Percentiles rank a stretch among this genome's conserved stretches.
Conservation (phyloP, 768 basidiomycete species). For the Mrakia gelida region DNA sequence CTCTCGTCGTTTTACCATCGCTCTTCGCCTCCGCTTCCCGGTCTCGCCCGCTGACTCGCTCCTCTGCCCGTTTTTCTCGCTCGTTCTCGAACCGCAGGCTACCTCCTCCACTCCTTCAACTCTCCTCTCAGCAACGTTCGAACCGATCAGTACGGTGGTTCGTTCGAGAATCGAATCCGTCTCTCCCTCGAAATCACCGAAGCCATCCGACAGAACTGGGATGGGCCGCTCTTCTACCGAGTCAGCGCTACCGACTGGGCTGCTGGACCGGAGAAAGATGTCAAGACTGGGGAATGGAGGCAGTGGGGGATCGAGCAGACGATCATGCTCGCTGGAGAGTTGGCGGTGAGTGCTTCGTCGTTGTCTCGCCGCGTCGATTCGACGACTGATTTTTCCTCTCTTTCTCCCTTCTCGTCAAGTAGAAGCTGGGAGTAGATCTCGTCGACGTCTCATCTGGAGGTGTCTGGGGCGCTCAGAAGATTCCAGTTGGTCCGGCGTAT, state of each 20-base stretch:
- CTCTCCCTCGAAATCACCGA: slow-evolving; percentile 59
- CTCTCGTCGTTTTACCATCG: no score
- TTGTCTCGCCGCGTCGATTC: not conserved
- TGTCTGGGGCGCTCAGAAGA: slow-evolving; percentile 60
- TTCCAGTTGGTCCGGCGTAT: slow-evolving; percentile 41
- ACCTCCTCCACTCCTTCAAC: slow-evolving; percentile 61
- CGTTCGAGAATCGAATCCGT: slow-evolving; percentile 67
- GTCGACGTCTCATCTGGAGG: slow-evolving; percentile 68
- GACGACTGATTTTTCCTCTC: not conserved
- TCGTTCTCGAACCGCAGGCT: slow-evolving; percentile 37
- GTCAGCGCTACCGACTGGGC: slow-evolving; percentile 67
- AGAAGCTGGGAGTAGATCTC: slow-evolving; percentile 63
- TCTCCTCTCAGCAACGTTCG: slow-evolving; percentile 74
- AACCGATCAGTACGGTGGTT: slow-evolving; percentile 67
- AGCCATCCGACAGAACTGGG: slow-evolving; percentile 57
- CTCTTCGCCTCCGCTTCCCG: not conserved
- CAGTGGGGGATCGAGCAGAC: slow-evolving; percentile 78
- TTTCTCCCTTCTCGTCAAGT: not conserved
- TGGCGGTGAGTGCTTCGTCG: slow-evolving; percentile 44
- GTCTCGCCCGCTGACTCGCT: not conserved
- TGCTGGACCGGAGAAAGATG: slow-evolving; percentile 55
- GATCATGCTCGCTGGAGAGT: slow-evolving; percentile 54
- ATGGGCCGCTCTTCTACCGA: slow-evolving; percentile 69
- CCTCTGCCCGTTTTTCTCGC: not conserved
- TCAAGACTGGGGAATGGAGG: slow-evolving; percentile 55